phyloP scores from a whole-genome alignment of 345 rosid genomes.

The Luvunga scandens region DNA sequence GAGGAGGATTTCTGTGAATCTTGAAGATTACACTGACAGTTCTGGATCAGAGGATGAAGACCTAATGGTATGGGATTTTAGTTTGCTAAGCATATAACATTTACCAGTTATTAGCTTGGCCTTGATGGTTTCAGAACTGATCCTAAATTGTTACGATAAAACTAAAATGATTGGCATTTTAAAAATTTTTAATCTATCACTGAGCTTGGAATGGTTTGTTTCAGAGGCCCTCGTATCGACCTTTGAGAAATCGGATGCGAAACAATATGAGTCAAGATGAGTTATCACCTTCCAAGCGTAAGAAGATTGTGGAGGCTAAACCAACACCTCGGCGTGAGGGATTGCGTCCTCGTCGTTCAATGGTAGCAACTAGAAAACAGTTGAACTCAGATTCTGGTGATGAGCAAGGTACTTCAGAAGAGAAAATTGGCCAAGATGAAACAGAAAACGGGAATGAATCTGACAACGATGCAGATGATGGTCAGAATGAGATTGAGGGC shows the following conservation, averaged over 20 bases:
- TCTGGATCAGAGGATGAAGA: slow-evolving; percentile 97
- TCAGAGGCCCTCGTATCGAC: slow-evolving; percentile 65
- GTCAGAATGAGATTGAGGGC: slow-evolving; percentile 52
- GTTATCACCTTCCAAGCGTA: slow-evolving; percentile 54
- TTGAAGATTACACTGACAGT: slow-evolving; percentile 79
- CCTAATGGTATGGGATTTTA: slow-evolving; percentile 66
- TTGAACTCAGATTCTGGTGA: slow-evolving; percentile 59
- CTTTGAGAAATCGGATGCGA: slow-evolving; percentile 50
- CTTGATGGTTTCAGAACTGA: background rate
- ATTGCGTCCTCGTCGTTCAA: slow-evolving; percentile 88
- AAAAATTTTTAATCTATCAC: slow-evolving; percentile 14
- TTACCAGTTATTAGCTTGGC: background rate
- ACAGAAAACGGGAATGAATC: slow-evolving; percentile 78
- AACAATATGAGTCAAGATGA: slow-evolving; percentile 61
- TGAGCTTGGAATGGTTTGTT: slow-evolving; percentile 16
- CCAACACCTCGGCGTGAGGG: slow-evolving; percentile 97
- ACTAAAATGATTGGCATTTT: slow-evolving; percentile 2
- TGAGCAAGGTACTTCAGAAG: slow-evolving; percentile 73
- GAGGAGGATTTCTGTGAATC: slow-evolving; percentile 81
- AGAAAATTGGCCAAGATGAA: slow-evolving; percentile 73
- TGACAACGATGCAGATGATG: slow-evolving; percentile 63
- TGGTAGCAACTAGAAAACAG: slow-evolving; percentile 44
- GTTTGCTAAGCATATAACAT: slow-evolving; percentile 1
- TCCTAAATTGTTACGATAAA: background rate
- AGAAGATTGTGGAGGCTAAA: slow-evolving; percentile 49